Base-by-base conservation (phyloP, 225 moss, liverwort and hornwort genomes). In the Marchantia polymorpha region DNA sequence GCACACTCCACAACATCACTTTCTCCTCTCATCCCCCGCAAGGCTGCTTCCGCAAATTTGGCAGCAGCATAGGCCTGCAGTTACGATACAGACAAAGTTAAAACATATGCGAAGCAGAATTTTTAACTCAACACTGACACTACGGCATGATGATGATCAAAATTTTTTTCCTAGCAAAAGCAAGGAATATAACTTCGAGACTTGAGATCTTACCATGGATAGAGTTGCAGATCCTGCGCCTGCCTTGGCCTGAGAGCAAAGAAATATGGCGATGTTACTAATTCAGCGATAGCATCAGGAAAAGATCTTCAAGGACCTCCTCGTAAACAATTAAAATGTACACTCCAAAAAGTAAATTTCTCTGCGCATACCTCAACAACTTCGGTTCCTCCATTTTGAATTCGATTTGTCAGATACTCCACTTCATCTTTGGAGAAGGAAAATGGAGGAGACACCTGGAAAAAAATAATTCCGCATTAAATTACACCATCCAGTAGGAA, bases 331-430 rank as follows among this genome's bases (percentile, higher is more conserved):
- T 23, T 17, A 75, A 75, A 9, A 13, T 55, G 6, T 12, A 65
- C 22, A 6, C n/a, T n/a, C n/a, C 23, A 0, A 22, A n/a, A 4
- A 7, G 23, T 4, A 47, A 39, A 31, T 19, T 0, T 51, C 9
- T 71, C 20, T 0, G 8, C 17, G 16, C 80, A 64, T 92, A 99
- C 99, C 87, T 99, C 99, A 77, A 99, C 99, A 52, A 99, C 99
- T 87, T 99, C 97, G 58, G 99, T 99, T 47, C 99, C 99, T 51
- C 95, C 99, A 78, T 99, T 99, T 69, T 99, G 99, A 55, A 99
- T 99, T 26, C 99, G 92, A 49, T 95, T 89, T 39, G 99, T 99
- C 10, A 99, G 89, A 74, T 88, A 90, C 23, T 93, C 93, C 47
- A 90, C 75, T 83, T 99, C 99, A 64, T 99, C 95, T 8, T 85